Evolutionary conservation across 305 asterid species (phyloP), one percentile per base, ranked within the genome.

Genomic region (Fraxinus greggii): DNA sequence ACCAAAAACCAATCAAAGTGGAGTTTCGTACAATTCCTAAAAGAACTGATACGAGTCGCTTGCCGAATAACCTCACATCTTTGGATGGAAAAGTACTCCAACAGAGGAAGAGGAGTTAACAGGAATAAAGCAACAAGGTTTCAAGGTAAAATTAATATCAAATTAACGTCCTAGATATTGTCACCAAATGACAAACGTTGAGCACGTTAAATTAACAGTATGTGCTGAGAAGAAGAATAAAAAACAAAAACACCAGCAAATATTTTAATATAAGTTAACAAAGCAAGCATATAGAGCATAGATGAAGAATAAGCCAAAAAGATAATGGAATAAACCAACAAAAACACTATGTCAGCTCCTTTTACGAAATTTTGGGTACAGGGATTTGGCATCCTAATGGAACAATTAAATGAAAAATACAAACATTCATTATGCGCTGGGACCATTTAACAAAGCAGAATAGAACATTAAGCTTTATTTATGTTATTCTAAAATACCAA

Each of bases 1-100:
- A 81, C 86, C 72, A 83, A 78, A 85, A 59, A 83, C 82, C 54
- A 78, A 84, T 81, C 81, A 86, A 38, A 75, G 69, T 78, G 78
- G 84, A 73, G 80, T 80, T 23, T 24, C 3, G 17, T 59, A 77
- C 65, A 75, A 10, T 77, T 70, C 31, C 75, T 54, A 77, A 80
- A 10, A 77, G 69, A 69, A 29, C 10, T 69, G 9, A 13, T 69
- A 4, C 4, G 13, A 17, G 42, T 69, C 24, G 35, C 23, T 69
- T 28, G 75, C 75, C 23, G 24, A 15, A 29, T 28, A 13, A 69
- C 75, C 17, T 69, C 40, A 12, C 24, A 17, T 48, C 80, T 75
- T 35, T 38, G 79, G 70, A 73, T 61, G 65, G 73, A 32, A 48
- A 45, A 70, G 9, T 56, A 28, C 82, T 72, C 24, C 76, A 36